Percentiles rank a stretch among this genome's conserved stretches.
Conservation (phyloP, 371 early-diverging fungal species). For the Actinomortierella ambigua region DNA sequence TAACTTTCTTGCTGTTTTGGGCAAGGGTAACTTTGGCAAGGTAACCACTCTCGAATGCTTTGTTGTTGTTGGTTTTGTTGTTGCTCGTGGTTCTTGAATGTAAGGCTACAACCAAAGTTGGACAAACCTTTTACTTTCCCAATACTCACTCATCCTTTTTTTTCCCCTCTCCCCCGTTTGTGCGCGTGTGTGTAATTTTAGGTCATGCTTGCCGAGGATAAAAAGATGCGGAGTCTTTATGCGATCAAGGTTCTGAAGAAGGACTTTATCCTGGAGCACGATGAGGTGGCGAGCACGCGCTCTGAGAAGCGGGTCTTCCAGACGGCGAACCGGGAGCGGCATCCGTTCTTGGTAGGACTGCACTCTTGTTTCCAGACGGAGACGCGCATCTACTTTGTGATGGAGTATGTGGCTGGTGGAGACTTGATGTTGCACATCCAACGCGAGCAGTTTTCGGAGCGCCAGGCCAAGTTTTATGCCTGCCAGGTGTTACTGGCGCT, state of each 20-base stretch:
- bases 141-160: too few species aligned
- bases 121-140: too few species aligned
- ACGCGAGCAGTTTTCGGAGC: constrained; percentile 83
- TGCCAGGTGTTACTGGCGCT: constrained; percentile 96
- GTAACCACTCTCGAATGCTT: constrained; percentile 45
- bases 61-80: background rate
- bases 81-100: too few species aligned
- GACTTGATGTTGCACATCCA: constrained; percentile 98
- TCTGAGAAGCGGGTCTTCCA: constrained; percentile 94
- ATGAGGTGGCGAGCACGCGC: constrained; percentile 89
- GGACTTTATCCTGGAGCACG: constrained; percentile 89
- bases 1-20: constrained; percentile 90
- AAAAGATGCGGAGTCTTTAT: constrained; percentile 73
- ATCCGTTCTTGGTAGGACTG: constrained; percentile 97
- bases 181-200: constrained; percentile 28
- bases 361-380: constrained; percentile 96
- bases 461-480: constrained; percentile 95
- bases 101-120: too few species aligned
- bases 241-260: constrained; percentile 99
- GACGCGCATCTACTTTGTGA: constrained; percentile 94
- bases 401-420: constrained; percentile 99
- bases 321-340: constrained; percentile 83
- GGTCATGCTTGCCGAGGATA: constrained; percentile 96
- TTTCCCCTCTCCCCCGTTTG: background rate
- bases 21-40: constrained; percentile 98